A percentile compares a stretch with the other conserved stretches of the same genome.
Conservation (phyloP, 768 basidiomycete species). For the Trametopsis cervina region DNA sequence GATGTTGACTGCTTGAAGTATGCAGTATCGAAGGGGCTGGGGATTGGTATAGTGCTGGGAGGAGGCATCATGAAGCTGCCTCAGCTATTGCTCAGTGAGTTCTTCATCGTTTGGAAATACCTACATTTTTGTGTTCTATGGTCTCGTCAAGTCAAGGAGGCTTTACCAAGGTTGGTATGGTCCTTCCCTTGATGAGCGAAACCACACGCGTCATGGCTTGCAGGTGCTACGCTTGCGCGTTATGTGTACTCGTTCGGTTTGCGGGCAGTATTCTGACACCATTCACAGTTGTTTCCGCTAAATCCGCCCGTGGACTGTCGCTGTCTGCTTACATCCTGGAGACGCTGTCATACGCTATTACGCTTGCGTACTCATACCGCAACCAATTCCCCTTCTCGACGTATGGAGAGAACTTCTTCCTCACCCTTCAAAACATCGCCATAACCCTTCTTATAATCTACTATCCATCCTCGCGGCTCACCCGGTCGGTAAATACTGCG, state of each 20-base stretch:
- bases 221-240: background rate
- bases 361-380: constrained; percentile 77
- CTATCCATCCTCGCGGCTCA: constrained; percentile 39
- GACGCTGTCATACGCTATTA: constrained; percentile 87
- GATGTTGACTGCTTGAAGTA: constrained; percentile 87
- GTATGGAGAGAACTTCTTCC: constrained; percentile 95
- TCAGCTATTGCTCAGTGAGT: constrained; percentile 80
- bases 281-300: constrained; percentile 55
- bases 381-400: constrained; percentile 92
- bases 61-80: constrained; percentile 96
- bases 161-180: background rate
- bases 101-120: background rate
- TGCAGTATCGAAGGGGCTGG: constrained; percentile 85
- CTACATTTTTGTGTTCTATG: background rate
- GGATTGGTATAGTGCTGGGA: constrained; percentile 86
- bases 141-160: background rate
- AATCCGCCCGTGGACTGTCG: constrained; percentile 83
- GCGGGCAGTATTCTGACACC: constrained; percentile 5
- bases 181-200: background rate
- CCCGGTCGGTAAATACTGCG: constrained; percentile 16
- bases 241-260: too few relatives aligned
- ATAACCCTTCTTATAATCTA: constrained; percentile 84
- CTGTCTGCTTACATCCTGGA: constrained; percentile 85
- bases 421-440: constrained; percentile 80
- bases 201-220: too few relatives aligned